Evolutionary conservation across 192 early-diverging fungal genomes (phyloP).

Genomic region (Chytriomyces hyalinus): DNA sequence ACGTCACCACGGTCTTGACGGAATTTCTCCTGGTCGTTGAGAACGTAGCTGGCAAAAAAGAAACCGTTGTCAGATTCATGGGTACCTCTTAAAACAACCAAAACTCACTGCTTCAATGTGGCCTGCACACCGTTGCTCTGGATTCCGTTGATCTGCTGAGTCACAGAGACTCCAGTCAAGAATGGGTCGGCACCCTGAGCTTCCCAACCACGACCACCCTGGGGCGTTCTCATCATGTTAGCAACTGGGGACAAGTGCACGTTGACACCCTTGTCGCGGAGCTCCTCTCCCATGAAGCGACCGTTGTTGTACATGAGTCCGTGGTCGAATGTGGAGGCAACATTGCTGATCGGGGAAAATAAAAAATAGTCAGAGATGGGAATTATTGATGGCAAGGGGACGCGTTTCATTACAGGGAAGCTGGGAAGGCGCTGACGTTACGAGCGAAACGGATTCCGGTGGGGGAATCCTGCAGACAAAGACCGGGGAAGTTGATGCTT

Average conservation of each 20-base stretch:
- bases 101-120: constrained; percentile 59
- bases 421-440: constrained; percentile 13
- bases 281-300: constrained; percentile 58
- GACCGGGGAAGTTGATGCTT: constrained; percentile 40
- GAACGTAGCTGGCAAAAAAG: constrained; percentile 29
- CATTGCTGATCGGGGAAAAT: constrained; percentile 53
- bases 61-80: constrained; percentile 49
- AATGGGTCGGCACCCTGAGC: constrained; percentile 57
- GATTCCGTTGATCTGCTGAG: constrained; percentile 46
- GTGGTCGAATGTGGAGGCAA: constrained; percentile 67
- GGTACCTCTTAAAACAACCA: constrained; percentile 55
- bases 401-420: constrained; percentile 35
- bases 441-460: constrained; percentile 53
- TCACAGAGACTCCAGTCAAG: constrained; percentile 40
- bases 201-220: constrained; percentile 52
- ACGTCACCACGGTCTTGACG: constrained; percentile 32
- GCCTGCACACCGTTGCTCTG: constrained; percentile 58
- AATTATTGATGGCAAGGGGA: neutral
- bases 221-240: constrained; percentile 40
- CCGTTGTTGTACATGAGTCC: constrained; percentile 54
- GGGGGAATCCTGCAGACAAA: constrained; percentile 66
- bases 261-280: constrained; percentile 60
- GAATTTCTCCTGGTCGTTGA: constrained; percentile 56
- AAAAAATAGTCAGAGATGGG: constrained; percentile 18
- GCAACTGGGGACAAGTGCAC: constrained; percentile 34